Evolutionary conservation across 2,329 filamentous ascomycete species (phyloP), one percentile per base, ranked within the genome.

Genomic region (Penicillium griseofulvum): DNA sequence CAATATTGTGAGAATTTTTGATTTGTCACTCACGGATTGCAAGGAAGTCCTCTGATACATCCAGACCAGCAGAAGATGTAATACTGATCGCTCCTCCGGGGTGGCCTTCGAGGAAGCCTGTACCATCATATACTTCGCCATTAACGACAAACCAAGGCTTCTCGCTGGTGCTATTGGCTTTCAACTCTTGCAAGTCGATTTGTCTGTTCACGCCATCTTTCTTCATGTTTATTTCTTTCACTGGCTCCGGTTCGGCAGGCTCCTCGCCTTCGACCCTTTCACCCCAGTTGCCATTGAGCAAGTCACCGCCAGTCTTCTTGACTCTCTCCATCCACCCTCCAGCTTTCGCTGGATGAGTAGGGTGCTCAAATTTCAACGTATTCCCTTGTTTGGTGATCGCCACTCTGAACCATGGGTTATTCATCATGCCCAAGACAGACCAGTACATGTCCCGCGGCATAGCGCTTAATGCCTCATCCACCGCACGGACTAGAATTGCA

Each of bases 361-460:
- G 92, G 65, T 97, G 92, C 71, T 96, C 91, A 63, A 97, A 97
- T 6, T 84, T 81, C 39, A 96, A 74, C 8, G 68, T 73, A 16
- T 83, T 78, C 0, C 79, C 80, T 56, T 92, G 86, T 53, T 86
- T 86, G 49, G 85, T 83, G 52, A 97, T 88, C 2, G 86, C 84
- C 1, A 97, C 83, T 5, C 92, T 82, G 71, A 88, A 97, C 92
- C 92, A 97, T 0, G 90, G 89, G 65, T 96, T 96, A 74, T 96
- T 96, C 92, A 97, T 96, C 92, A 97, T 97, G 0, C 92, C 91
- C 37, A 96, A 77, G 2, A 96, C 91, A 57, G 86, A 91, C 92
- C 92, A 97, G 75, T 96, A 96, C 90, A 96, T 94, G 66, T 97
- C 92, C 58, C 90, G 82, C 5, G 92, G 92, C 70, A 96, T 91